phyloP scores from a whole-genome alignment of 352 stramenopile genomes.

The Phytophthora capsici region DNA sequence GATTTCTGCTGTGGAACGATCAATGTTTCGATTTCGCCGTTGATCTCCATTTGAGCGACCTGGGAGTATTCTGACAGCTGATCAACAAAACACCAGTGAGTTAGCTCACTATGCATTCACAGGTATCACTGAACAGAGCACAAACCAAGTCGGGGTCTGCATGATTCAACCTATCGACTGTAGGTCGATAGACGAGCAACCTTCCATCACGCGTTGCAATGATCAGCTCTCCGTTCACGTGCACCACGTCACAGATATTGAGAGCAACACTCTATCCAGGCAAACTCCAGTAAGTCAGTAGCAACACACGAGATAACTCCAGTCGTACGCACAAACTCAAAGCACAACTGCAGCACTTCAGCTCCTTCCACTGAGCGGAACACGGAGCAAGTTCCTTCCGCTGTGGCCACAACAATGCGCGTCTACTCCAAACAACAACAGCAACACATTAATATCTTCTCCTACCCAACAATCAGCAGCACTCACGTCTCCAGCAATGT shows the following conservation, averaged over 20 bases:
- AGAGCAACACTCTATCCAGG: slow-evolving; percentile 59
- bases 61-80: slow-evolving; percentile 63
- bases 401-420: slow-evolving; percentile 77
- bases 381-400: slow-evolving; percentile 70
- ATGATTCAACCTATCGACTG: slow-evolving; percentile 10
- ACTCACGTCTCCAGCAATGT: slow-evolving; percentile 48
- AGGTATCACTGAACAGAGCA: background rate
- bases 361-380: slow-evolving; percentile 61
- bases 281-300: slow-evolving; percentile 4
- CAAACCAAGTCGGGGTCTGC: slow-evolving; percentile 23
- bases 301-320: background rate
- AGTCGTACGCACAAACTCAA: slow-evolving; percentile 66
- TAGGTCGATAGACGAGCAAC: slow-evolving; percentile 57
- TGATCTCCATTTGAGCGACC: slow-evolving; percentile 59
- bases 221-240: slow-evolving; percentile 62
- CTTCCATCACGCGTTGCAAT: slow-evolving; percentile 71
- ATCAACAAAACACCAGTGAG: slow-evolving; percentile 5
- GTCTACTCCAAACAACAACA: slow-evolving; percentile 34
- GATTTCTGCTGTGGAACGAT: slow-evolving; percentile 35
- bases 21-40: slow-evolving; percentile 66
- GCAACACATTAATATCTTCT: background rate
- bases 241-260: slow-evolving; percentile 69
- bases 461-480: background rate
- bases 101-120: background rate
- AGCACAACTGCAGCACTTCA: slow-evolving; percentile 58